These are phyloP conservation scores for Nothomitra cinnamomea DNA, from an alignment of 2,329 filamentous ascomycete genomes.

Conservation along the genomic window DNA sequence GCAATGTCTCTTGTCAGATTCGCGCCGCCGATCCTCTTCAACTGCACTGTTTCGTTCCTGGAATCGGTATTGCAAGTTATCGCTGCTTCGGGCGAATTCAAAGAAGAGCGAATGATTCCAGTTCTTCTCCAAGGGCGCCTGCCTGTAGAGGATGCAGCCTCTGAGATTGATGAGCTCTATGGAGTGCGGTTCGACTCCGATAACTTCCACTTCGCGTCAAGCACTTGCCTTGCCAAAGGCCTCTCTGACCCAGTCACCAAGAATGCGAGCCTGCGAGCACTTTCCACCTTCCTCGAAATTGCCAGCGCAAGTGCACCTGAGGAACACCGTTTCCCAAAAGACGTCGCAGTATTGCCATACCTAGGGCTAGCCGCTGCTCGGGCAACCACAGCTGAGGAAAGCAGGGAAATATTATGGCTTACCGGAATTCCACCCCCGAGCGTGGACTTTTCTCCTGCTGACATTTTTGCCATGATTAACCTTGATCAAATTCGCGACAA, in stretches of 20 bases:
- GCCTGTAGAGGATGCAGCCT: constrained; percentile 43
- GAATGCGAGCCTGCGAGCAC: constrained; percentile 38
- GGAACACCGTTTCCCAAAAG: constrained; percentile 8
- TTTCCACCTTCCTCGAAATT: constrained; percentile 44
- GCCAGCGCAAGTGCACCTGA: constrained; percentile 19
- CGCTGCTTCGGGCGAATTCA: constrained; percentile 40
- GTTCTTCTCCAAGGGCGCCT: constrained; percentile 42
- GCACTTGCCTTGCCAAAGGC: constrained; percentile 45
- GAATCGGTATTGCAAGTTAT: constrained; percentile 49
- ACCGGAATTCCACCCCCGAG: constrained; percentile 14
- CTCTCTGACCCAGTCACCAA: constrained; percentile 46
- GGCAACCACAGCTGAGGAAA: constrained; percentile 38
- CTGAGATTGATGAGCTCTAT: constrained; percentile 45
- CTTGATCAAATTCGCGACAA: constrained; percentile 36
- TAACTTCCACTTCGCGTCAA: constrained; percentile 50
- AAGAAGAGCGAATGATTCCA: constrained; percentile 39
- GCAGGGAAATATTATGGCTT: constrained; percentile 45
- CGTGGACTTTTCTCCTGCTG: constrained; percentile 24
- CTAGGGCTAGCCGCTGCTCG: constrained; percentile 41
- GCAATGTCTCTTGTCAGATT: constrained; percentile 48
- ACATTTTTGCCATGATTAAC: constrained; percentile 27
- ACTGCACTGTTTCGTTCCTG: constrained; percentile 46
- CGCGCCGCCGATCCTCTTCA: constrained; percentile 45
- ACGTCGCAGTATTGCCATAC: constrained; percentile 31
- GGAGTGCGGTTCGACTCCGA: constrained; percentile 47